Evolutionary conservation across 1,139 yeast species (phyloP), one percentile per base, ranked within the genome.

Genomic region (Taphrina betulina): DNA sequence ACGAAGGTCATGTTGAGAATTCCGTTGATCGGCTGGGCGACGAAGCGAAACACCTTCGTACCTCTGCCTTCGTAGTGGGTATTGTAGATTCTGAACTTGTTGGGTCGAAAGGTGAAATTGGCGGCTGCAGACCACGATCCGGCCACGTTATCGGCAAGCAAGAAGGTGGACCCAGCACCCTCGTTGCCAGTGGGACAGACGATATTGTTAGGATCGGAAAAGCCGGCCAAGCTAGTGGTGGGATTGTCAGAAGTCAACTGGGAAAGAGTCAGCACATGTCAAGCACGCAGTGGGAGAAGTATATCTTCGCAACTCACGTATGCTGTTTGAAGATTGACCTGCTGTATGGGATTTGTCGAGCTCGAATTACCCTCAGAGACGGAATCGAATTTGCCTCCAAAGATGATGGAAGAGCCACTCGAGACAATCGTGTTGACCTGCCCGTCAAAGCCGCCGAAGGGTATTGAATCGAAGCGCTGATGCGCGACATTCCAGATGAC

Each of bases 1-100:
- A 85, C 72, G 66, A 88, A 92, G 0, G 95, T 82, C 63, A 92
- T 71, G 67, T 92, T 92, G 95, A 92, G 85, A 61, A 90, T 90
- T 63, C 97, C 90, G 63, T 83, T 79, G 42, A 88, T 78, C 1
- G 97, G 97, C 57, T 78, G 74, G 0, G 96, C 81, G 52, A 85
- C 73, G 19, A 92, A 74, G 65, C 96, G 77, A 69, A 89, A 90
- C 5, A 77, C 63, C 58, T 82, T 76, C 3, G 86, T 79, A 7
- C 85, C 83, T 44, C 74, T 71, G 52, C 75, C 72, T 35, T 74
- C 74, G 5, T 75, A 73, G 10, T 72, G 69, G 1, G 72, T 64
- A 61, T 87, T 80, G 67, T 80, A 85, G 5, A 92, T 67, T 59
- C 96, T 75, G 14, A 88, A 75, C 63, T 85, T 84, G 0, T 94